Evolutionary conservation across 2,329 filamentous ascomycete species (phyloP).

Genomic region (Aspergillus sp.): DNA sequence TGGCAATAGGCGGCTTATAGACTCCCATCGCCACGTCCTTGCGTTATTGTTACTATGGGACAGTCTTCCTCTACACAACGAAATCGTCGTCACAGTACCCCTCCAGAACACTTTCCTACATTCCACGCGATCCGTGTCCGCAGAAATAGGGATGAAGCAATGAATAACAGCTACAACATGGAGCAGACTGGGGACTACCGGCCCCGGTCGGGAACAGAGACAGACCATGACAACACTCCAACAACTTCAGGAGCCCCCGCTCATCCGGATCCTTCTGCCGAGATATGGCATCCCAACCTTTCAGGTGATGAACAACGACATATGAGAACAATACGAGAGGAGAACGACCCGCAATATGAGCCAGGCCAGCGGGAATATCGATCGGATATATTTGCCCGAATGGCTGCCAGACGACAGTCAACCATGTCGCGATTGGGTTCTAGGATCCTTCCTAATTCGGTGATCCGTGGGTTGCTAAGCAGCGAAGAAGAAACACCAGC

Average conservation of each 20-base stretch:
- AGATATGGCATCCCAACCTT: slow-evolving; percentile 23
- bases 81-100: slow-evolving; percentile 33
- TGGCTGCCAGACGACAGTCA: slow-evolving; percentile 46
- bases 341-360: slow-evolving; percentile 37
- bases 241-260: slow-evolving; percentile 10
- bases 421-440: slow-evolving; percentile 52
- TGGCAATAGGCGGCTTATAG: slow-evolving; percentile 34
- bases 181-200: slow-evolving; percentile 29
- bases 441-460: slow-evolving; percentile 49
- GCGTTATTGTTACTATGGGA: slow-evolving; percentile 42
- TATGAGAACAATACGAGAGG: slow-evolving; percentile 41
- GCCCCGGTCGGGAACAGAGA: slow-evolving; percentile 20
- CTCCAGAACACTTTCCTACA: slow-evolving; percentile 24
- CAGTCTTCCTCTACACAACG: slow-evolving; percentile 46
- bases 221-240: slow-evolving; percentile 18
- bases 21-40: slow-evolving; percentile 23
- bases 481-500: slow-evolving; percentile 50
- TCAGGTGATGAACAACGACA: slow-evolving; percentile 21
- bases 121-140: slow-evolving; percentile 23
- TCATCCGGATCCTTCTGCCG: slow-evolving; percentile 14
- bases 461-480: slow-evolving; percentile 46
- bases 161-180: slow-evolving; percentile 33
- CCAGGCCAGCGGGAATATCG: slow-evolving; percentile 33
- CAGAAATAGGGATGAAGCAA: slow-evolving; percentile 36
- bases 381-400: slow-evolving; percentile 34